Evolutionary conservation across 23 red algal species (phyloP), one percentile per base, ranked within the genome.

Genomic region (Gracilaria gracilis): DNA sequence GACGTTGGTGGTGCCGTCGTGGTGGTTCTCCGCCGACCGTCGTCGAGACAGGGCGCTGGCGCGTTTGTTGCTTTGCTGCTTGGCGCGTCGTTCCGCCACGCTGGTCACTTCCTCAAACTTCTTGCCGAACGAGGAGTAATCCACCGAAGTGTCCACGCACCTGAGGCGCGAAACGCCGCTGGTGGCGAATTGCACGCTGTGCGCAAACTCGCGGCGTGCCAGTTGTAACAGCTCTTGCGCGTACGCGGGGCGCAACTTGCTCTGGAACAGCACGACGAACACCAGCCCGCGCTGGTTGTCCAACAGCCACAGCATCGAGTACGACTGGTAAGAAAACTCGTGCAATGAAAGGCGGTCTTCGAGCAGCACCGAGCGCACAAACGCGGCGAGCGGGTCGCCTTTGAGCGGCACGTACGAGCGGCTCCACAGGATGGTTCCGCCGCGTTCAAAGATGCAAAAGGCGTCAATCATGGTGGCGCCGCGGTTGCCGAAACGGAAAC

Each of bases 281-380:
- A 99, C 88, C 0, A 96, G 61, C n/a, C 80, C 87, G 39, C 58
- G 44, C 34, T 80, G 38, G 57, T 95, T 95, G 29, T 87, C 94
- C 33, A 96, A 61, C 12, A 46, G 27, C 97, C 97, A 99, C 24
- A 29, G 75, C 36, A 88, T 55, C 2, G 69, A 59, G 75, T 75
- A 91, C 67, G 57, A 80, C 36, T 93, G 87, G 70, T 69, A 76
- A 1, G 91, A 75, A 16, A 84, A 85, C 38, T 82, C 81, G 15
- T 51, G 53, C 64, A 83, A 58, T 16, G 88, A 92, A 9, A 95
- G 87, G 0, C 90, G 87, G 53, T 99, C 93, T 57, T 84, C 59
- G n/a, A 99, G 93, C 36, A 99, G 93, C 57, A 99, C 97, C n/a
- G 57, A 47, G 62, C 94, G 91, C 27, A 99, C 93, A 23, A 99